phyloP scores from a whole-genome alignment of 345 rosid species.

The Arabidopsis suecica region DNA sequence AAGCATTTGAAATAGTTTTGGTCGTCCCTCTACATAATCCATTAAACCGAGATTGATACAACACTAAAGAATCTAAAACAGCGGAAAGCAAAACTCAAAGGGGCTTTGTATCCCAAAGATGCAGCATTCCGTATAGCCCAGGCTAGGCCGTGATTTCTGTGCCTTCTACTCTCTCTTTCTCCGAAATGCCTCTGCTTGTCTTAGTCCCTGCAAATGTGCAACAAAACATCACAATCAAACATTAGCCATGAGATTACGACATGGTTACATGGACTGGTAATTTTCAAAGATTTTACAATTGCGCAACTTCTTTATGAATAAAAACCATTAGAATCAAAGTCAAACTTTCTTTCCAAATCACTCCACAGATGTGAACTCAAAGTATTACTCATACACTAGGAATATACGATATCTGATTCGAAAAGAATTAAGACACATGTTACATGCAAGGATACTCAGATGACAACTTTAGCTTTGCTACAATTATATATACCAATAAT shows the following conservation, averaged over 20 bases:
- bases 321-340: neutral
- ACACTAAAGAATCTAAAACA: constrained; percentile 27
- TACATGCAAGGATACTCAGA: constrained; percentile 19
- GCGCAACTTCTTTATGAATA: neutral
- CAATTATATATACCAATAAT: neutral
- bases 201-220: constrained; percentile 43
- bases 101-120: constrained; percentile 34
- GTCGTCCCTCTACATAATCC: constrained; percentile 32
- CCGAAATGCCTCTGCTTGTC: constrained; percentile 25
- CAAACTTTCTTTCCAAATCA: neutral
- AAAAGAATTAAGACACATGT: neutral
- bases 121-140: constrained; percentile 34
- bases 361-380: too few species aligned
- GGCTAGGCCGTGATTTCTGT: constrained; percentile 12
- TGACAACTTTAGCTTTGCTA: constrained; percentile 19
- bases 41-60: constrained; percentile 30
- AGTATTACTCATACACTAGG: neutral
- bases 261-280: neutral
- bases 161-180: constrained; percentile 21
- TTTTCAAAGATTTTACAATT: neutral
- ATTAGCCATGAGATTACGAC: neutral
- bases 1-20: constrained; percentile 32
- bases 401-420: neutral
- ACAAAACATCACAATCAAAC: constrained; percentile 29
- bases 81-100: constrained; percentile 18